Evolutionary conservation across 176 grass and related monocot species (phyloP), one percentile per base, ranked within the genome.

Genomic region (Zea luxurians): DNA sequence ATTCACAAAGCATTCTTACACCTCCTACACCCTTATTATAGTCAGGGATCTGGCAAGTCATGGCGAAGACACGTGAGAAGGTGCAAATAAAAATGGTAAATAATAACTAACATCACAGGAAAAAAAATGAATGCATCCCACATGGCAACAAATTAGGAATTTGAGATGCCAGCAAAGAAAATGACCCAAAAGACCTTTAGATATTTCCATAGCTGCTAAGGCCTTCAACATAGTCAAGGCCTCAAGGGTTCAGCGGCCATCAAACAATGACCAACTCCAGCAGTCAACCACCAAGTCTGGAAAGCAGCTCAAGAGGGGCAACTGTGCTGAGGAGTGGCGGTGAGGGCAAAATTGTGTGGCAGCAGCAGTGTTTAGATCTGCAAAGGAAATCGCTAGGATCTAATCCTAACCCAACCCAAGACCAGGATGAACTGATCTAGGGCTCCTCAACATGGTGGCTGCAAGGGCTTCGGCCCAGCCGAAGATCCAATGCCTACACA

Each of bases 21-120:
- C 9, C 42, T 18, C 13, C 27, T 77, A 64, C 15, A 65, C 9
- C 35, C 44, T 4, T 43, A 73, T 53, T 13, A 73, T 55, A 57
- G 37, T 41, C 37, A 38, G 35, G 13, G 8, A 54, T 73, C 35
- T 9, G 4, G 48, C 47, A 65, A 48, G 46, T n/a, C 42, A 34
- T 50, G 45, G 15, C 0, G 0, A 65, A 20, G 34, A n/a, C 44
- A 64, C 12, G 5, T 7, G 17, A 75, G 59, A 13, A 15, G 10
- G 35, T 77, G 44, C 5, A 63, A 47, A 76, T 15, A 76, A 63
- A 36, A 77, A 64, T n/a, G 18, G 13, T 38, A 77, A 77, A 64
- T 77, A 50, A 38, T 40, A 37, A n/a, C 74, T 10, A 6, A 63
- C 7, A 48, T 48, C 1, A 5, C 21, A 64, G 5, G 13, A 49